Conservation (phyloP, 75 land plant species). For the Cupressus sempervirens region DNA sequence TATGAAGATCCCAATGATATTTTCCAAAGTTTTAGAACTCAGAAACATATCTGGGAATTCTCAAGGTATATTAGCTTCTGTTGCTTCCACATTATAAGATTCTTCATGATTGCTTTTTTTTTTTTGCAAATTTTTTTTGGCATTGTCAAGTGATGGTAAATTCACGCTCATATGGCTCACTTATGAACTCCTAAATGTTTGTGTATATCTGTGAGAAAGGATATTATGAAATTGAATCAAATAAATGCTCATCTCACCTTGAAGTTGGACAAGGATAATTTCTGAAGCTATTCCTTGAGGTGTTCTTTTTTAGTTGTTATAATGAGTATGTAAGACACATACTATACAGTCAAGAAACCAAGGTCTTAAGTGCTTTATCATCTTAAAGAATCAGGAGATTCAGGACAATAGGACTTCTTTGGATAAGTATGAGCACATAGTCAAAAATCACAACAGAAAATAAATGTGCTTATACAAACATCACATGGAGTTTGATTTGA, state of each 20-base stretch:
- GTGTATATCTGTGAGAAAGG: not conserved
- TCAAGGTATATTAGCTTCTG: conserved; percentile 5
- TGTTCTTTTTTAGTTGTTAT: not conserved
- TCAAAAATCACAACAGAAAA: not conserved
- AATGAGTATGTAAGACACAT: not conserved
- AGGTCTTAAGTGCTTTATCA: not conserved
- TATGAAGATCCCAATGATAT: conserved; percentile 15
- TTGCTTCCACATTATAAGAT: not conserved
- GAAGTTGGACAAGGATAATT: not conserved
- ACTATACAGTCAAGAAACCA: not conserved
- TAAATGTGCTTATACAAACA: not conserved
- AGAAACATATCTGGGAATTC: not conserved
- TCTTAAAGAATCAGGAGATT: not conserved
- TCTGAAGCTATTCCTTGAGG: not conserved
- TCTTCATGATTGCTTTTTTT: not conserved
- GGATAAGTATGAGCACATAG: not conserved
- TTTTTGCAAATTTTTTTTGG: not conserved
- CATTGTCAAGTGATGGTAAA: not conserved
- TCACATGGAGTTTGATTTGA: not conserved
- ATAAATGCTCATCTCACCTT: not conserved
- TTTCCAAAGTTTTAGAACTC: not conserved
- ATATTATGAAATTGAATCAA: not conserved
- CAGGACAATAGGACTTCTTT: not conserved
- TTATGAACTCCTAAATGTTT: not conserved
- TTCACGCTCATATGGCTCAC: not conserved